Percentiles rank a stretch among this genome's conserved stretches.
Evolutionary conservation across 495 filamentous ascomycete genomes (phyloP).

Genomic region (Lasiosphaeria hispida): DNA sequence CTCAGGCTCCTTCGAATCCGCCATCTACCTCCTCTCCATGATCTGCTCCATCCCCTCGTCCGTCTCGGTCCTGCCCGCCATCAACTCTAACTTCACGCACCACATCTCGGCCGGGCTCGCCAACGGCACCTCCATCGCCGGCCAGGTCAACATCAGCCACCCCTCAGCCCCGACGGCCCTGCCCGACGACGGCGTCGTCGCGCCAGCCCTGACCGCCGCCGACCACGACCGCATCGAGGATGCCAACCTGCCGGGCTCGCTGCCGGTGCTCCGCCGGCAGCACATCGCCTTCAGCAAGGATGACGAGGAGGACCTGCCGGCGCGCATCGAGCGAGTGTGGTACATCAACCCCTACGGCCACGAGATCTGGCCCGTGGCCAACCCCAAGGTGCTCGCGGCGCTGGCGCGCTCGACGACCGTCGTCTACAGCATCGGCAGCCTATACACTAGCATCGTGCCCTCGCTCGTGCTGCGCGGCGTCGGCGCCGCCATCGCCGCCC

Average conservation of each 20-base stretch:
- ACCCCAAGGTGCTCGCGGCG: constrained; percentile 71
- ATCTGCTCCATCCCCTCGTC: constrained; percentile 76
- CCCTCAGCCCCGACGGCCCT: constrained; percentile 59
- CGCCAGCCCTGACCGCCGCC: constrained; percentile 22
- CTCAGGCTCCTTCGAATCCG: constrained; percentile 75
- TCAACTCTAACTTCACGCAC: constrained; percentile 90
- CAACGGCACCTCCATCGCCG: constrained; percentile 77
- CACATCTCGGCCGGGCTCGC: constrained; percentile 83
- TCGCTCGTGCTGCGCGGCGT: constrained; percentile 66
- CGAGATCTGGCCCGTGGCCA: constrained; percentile 79
- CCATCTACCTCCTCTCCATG: constrained; percentile 75
- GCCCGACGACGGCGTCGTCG: constrained; percentile 37
- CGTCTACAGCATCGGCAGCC: constrained; percentile 84
- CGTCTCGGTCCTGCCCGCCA: constrained; percentile 79
- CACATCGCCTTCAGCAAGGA: constrained; percentile 78
- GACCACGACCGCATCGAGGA: constrained; percentile 60
- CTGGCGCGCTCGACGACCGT: constrained; percentile 62
- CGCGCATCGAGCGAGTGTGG: constrained; percentile 80
- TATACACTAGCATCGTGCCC: constrained; percentile 81
- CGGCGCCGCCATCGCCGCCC: constrained; percentile 49
- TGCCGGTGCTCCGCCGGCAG: constrained; percentile 73
- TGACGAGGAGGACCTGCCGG: constrained; percentile 61
- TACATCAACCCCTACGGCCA: constrained; percentile 96
- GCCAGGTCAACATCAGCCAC: constrained; percentile 91
- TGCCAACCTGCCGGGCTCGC: constrained; percentile 81